These are phyloP conservation scores for Vigna unguiculata DNA, from an alignment of 306 rosid species.

Conservation along the genomic window DNA sequence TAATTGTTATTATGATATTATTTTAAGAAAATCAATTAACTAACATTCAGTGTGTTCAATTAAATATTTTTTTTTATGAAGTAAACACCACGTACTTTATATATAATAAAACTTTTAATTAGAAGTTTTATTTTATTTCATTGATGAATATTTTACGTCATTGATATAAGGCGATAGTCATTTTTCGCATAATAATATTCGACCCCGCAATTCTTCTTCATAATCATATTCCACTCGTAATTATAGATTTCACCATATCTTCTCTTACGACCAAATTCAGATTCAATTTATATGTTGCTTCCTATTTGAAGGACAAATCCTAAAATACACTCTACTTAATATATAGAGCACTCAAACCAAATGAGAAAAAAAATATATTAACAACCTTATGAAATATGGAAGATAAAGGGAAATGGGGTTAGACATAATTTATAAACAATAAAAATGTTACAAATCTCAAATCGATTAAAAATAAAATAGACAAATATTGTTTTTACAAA, in stretches of 20 bases:
- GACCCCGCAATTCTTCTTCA: neutral
- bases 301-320: conserved; percentile 14
- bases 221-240: conserved; percentile 16
- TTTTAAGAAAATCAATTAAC: neutral
- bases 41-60: neutral
- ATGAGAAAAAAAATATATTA: neutral
- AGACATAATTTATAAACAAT: neutral
- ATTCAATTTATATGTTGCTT: conserved; percentile 1
- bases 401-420: neutral
- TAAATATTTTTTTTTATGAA: neutral
- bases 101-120: too few relatives aligned
- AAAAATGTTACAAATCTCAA: too few relatives aligned
- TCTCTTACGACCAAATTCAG: neutral
- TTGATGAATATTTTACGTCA: too few relatives aligned
- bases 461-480: too few relatives aligned
- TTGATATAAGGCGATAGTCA: neutral
- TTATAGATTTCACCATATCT: conserved; percentile 25
- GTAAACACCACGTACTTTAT: neutral
- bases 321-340: conserved; percentile 15
- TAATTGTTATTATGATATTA: neutral
- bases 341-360: neutral
- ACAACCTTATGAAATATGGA: neutral
- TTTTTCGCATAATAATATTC: neutral
- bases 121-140: too few relatives aligned
- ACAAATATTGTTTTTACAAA: too few relatives aligned